Evolutionary conservation across 495 filamentous ascomycete genomes (phyloP).

Genomic region (Staphylotrichum tortipilum): DNA sequence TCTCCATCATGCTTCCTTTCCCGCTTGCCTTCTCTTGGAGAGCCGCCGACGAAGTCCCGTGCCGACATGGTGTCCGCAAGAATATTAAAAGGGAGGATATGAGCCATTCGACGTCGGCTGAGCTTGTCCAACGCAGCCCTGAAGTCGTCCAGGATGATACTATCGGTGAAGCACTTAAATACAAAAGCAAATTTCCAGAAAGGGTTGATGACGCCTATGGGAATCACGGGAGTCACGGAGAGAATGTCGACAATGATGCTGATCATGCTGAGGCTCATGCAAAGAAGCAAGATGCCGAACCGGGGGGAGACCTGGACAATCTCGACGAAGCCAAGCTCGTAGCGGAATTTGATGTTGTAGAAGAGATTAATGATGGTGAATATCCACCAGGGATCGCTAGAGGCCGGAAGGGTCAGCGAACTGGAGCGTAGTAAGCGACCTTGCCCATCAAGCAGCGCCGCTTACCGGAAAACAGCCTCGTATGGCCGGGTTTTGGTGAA

Average conservation of each 20-base stretch:
- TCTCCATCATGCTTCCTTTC: neutral
- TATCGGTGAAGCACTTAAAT: constrained; percentile 3
- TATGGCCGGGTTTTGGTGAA: neutral
- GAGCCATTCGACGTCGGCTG: neutral
- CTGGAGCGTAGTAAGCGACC: neutral
- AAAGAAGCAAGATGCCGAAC: constrained; percentile 1
- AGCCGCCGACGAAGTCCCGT: neutral
- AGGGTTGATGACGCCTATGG: constrained; percentile 2
- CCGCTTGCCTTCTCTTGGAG: neutral
- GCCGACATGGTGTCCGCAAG: neutral
- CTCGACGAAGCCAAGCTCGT: constrained; percentile 2
- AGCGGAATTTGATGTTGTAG: constrained; percentile 2
- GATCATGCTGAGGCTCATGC: neutral
- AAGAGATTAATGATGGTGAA: constrained; percentile 2
- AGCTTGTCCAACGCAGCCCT: constrained; percentile 1
- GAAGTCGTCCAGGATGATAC: constrained; percentile 3
- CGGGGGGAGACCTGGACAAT: neutral
- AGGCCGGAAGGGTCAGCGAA: neutral
- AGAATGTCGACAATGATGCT: neutral
- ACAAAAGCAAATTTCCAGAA: constrained; percentile 4
- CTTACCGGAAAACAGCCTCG: constrained; percentile 1
- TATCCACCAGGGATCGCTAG: constrained; percentile 1
- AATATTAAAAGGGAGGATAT: neutral
- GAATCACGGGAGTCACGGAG: neutral
- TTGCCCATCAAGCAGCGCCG: neutral